A percentile compares a stretch with the other conserved stretches of the same genome.
Evolutionary conservation across 768 basidiomycete genomes (phyloP).

Genomic region (Lentinus tigrinus): DNA sequence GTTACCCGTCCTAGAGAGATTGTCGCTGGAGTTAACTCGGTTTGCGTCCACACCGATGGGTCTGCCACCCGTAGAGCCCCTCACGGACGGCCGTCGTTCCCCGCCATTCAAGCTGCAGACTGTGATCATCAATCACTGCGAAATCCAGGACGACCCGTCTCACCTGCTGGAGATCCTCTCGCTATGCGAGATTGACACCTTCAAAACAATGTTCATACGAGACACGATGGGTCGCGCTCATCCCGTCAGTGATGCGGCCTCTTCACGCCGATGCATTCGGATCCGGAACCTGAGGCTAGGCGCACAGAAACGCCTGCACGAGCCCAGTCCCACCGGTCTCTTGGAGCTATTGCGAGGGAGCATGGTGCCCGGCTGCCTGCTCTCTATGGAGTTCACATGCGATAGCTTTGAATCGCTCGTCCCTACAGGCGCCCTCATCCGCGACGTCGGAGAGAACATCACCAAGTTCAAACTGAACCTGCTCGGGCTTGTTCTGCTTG

Average conservation of each 20-base stretch:
- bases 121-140: background rate
- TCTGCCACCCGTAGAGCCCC: background rate
- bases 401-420: background rate
- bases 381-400: background rate
- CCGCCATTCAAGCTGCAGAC: background rate
- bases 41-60: background rate
- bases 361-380: background rate
- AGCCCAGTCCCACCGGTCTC: background rate
- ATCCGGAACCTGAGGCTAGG: background rate
- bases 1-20: too few species aligned
- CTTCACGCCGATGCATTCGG: background rate
- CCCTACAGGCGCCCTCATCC: background rate
- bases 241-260: background rate
- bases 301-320: background rate
- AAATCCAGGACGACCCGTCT: background rate
- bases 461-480: background rate
- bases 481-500: background rate
- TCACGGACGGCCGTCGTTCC: too few species aligned
- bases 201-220: background rate
- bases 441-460: background rate
- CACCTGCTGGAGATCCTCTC: background rate
- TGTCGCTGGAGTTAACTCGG: too few species aligned
- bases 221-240: background rate
- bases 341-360: background rate
- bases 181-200: background rate